Base-by-base conservation (phyloP, 345 rosid species). In the Melastoma malabathricum region DNA sequence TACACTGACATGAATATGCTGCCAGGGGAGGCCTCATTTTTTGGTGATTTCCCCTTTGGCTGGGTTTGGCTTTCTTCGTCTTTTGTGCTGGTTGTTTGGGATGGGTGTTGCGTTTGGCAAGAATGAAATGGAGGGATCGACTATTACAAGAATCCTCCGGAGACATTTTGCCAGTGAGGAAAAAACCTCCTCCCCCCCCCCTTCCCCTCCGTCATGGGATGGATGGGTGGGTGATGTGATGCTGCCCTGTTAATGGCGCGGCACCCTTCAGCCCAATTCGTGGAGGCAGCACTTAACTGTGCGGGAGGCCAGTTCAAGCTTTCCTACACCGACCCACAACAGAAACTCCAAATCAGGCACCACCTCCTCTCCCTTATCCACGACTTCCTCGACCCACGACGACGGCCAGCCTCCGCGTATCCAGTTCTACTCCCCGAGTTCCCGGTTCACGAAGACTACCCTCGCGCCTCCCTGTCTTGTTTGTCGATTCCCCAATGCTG, bases 361-460 rank as follows among this genome's bases (percentile, higher is more conserved):
- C 80, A 81, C 66, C 72, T 87, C 51, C 60, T 72, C 50, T 75
- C 85, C 0, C 69, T 84, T 13, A 66, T 81, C 51, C 76, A 64
- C 57, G 68, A 77, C 3, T 64, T 70, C 44, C 85, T 83, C 16
- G 15, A 6, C 19, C 46, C 89, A 84, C 78, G 67, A 79, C 46
- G 80, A 81, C 10, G 94, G 89, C 94, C 18, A 20, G 43, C 13
- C 59, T 87, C 69, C 65, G 43, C 13, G 50, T 73, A 49, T 57
- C 69, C 49, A 46, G 18, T 10, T 20, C 13, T 38, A 43, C 71
- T 10, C 10, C 71, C 8, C 69, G 80, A 6, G 57, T 86, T 1
- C 70, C 75, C 16, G 94, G 44, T 87, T 43, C 85, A 77, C 16
- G 80, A 87, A 47, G 63, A 69, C 57, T 83, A 87, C 56, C 96